Conservation (phyloP, 164 flowering plant species). For the grape (Vitis vinifera) region DNA sequence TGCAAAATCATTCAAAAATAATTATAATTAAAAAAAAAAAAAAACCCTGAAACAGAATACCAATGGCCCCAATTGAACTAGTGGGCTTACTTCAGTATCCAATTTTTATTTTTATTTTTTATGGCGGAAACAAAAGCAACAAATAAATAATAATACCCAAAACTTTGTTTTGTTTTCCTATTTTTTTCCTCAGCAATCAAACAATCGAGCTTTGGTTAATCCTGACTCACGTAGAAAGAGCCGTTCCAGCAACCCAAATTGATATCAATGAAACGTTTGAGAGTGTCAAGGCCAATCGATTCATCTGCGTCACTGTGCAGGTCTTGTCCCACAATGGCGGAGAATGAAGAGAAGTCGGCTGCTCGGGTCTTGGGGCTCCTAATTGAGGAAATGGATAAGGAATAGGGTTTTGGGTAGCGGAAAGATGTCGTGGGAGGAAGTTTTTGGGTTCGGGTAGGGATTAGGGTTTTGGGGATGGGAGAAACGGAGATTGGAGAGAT, state of each 20-base stretch:
- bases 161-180: no score
- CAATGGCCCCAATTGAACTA: no score
- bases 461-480: conserved; percentile 4
- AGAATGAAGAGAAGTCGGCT: conserved; percentile 20
- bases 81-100: no score
- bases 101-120: no score
- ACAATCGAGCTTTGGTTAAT: not conserved
- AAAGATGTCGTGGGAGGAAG: conserved; percentile 6
- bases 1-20: conserved; percentile 24
- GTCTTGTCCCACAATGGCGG: conserved; percentile 11
- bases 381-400: not conserved
- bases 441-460: not conserved
- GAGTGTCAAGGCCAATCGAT: conserved; percentile 52
- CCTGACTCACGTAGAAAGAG: conserved; percentile 50
- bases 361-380: conserved; percentile 22
- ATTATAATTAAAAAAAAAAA: not conserved
- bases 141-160: no score
- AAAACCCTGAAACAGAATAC: not conserved
- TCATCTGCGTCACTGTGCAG: conserved; percentile 16
- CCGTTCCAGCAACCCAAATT: conserved; percentile 81
- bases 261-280: conserved; percentile 61
- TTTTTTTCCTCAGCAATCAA: not conserved
- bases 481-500: conserved; percentile 26
- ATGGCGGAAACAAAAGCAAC: no score
- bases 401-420: conserved; percentile 6